These are phyloP conservation scores for Pleoardoris graminearum DNA, from an alignment of 2,329 filamentous ascomycete species.

Conservation along the genomic window DNA sequence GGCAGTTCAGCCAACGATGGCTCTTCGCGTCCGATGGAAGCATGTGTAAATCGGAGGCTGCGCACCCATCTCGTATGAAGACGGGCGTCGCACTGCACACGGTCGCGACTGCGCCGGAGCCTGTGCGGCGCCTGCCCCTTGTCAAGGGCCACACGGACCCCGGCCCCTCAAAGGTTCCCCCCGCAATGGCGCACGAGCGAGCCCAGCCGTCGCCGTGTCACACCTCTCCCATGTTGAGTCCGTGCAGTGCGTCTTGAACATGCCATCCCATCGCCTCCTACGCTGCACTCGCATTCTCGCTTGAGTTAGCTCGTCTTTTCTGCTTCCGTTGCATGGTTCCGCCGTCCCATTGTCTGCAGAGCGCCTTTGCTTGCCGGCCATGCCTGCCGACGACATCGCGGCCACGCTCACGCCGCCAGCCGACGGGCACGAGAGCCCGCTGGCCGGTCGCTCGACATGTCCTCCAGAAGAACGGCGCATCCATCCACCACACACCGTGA, in stretches of 20 bases:
- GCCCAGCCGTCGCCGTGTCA: conserved; percentile 8
- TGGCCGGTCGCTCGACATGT: conserved; percentile 53
- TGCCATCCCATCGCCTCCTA: conserved; percentile 21
- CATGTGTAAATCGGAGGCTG: neutral
- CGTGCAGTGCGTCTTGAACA: conserved; percentile 12
- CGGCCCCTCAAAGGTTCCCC: conserved; percentile 35
- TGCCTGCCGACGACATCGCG: conserved; percentile 54
- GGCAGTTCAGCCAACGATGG: conserved; percentile 7
- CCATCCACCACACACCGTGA: conserved; percentile 34
- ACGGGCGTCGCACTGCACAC: too few species aligned
- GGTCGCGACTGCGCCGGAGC: too few species aligned
- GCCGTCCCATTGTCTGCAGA: conserved; percentile 22
- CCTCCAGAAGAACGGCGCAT: conserved; percentile 51
- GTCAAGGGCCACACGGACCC: conserved; percentile 1
- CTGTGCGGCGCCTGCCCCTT: neutral
- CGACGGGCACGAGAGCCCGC: conserved; percentile 49
- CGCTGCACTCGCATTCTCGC: conserved; percentile 9
- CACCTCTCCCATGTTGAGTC: conserved; percentile 7
- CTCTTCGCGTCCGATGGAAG: neutral
- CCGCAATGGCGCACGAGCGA: conserved; percentile 19
- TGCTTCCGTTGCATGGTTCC: conserved; percentile 18
- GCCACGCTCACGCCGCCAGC: conserved; percentile 44
- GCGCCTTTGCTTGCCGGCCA: conserved; percentile 44
- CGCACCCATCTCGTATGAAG: neutral
- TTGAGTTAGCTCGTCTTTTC: conserved; percentile 1